Base-by-base conservation (phyloP, 2,329 filamentous ascomycete species). In the Phialocephala subalpina region DNA sequence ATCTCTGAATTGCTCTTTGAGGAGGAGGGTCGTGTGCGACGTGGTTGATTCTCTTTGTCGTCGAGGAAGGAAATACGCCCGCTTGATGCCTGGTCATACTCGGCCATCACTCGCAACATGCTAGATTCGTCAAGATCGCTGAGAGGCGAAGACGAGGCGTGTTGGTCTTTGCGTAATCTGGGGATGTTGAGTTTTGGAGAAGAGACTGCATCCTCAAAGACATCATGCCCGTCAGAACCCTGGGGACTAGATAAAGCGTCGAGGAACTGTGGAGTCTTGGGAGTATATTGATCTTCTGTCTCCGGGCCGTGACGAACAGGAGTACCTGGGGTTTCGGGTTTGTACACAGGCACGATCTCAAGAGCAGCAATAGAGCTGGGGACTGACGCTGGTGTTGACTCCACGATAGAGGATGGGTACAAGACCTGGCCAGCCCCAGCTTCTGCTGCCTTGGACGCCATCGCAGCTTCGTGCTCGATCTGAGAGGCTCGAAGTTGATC, bases 221-320 rank as follows among this genome's bases (percentile, higher is more conserved):
- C 38, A 3, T 73, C 71, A 16, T 63, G 9, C 64, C 69, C 68
- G 62, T 78, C 58, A 66, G 73, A 70, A 66, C 71, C 77, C 16
- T 71, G 66, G 8, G 82, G 83, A 62, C 81, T 86, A 38, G 78
- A 82, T 52, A 77, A 78, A 14, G 83, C 83, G 73, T 87, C 84
- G 45, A 84, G 79, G 70, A 82, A 85, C 22, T 63, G 45, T 16
- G 65, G 63, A 35, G 68, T 67, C 22, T 56, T 64, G 11, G 58
- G 58, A 4, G 42, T 52, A 40, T 67, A 60, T 16, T 65, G 56
- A 22, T 14, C 56, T 22, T 29, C 16, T 12, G 62, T 58, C 27
- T 49, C 56, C 20, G 25, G n/a, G 27, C 27, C 18, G 45, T 29
- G 59, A 16, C 42, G 64, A 49, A 53, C 40, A 25, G 69, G 67